phyloP scores from a whole-genome alignment of 495 filamentous ascomycete species.

The Aspergillus leporis region DNA sequence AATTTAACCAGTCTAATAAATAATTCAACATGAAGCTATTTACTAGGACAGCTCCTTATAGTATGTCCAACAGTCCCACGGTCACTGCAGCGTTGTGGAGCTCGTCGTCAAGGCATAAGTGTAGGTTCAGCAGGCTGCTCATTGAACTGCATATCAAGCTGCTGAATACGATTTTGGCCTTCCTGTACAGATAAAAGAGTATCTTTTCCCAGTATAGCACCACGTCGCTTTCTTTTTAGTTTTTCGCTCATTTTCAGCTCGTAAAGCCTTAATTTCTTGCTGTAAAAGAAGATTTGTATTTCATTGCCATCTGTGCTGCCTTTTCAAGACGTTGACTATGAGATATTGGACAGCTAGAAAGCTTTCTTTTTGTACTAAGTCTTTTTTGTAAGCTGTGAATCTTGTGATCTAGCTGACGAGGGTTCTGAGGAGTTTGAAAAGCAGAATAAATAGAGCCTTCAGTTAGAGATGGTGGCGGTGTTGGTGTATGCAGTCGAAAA shows the following conservation, averaged over 20 bases:
- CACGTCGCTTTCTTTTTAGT: no score
- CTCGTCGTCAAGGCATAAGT: background rate
- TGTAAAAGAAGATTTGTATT: no score
- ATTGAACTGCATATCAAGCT: conserved; percentile 9
- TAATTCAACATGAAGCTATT: conserved; percentile 9
- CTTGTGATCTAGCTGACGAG: no score
- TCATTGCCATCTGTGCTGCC: no score
- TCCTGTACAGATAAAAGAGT: conserved; percentile 7
- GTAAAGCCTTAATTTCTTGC: no score
- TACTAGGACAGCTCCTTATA: conserved; percentile 11
- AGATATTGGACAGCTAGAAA: background rate
- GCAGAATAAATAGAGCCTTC: no score
- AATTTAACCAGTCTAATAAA: conserved; percentile 1
- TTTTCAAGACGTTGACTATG: conserved; percentile 3
- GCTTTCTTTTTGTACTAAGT: no score
- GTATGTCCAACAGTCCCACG: conserved; percentile 6
- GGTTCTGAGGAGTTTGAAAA: no score
- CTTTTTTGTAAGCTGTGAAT: no score
- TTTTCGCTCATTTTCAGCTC: no score
- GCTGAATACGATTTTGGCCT: conserved; percentile 7
- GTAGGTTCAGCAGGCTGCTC: conserved; percentile 4
- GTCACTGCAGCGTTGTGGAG: conserved; percentile 8
- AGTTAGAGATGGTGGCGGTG: no score
- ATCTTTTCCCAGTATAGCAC: conserved; percentile 4
- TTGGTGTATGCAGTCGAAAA: no score